phyloP scores from a whole-genome alignment of 345 rosid genomes.

The Aurinia saxatilis region DNA sequence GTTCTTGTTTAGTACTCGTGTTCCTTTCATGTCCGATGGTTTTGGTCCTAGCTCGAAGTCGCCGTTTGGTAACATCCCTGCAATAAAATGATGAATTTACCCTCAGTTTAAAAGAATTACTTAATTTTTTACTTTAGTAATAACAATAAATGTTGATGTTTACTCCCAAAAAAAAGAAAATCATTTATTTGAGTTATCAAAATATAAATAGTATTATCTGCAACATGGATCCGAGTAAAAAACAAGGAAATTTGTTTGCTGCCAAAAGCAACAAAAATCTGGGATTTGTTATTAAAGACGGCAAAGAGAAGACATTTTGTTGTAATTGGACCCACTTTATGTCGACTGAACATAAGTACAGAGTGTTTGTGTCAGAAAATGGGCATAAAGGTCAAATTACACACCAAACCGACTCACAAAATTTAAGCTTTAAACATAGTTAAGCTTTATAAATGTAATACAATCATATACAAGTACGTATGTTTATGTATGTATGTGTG shows the following conservation, averaged over 20 bases:
- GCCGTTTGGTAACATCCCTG: constrained; percentile 75
- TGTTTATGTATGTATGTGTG: background rate
- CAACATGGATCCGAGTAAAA: background rate
- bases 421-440: background rate
- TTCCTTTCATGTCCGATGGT: constrained; percentile 58
- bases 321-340: background rate
- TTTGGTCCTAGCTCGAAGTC: constrained; percentile 70
- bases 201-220: too few species aligned
- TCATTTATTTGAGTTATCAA: too few species aligned
- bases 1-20: constrained; percentile 37
- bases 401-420: background rate
- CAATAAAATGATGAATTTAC: background rate
- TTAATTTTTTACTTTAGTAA: too few species aligned
- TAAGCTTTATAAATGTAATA: background rate
- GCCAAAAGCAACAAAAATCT: background rate
- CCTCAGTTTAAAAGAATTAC: too few species aligned
- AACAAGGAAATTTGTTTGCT: too few species aligned
- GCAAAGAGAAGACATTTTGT: background rate
- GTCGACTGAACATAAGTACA: background rate
- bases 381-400: constrained; percentile 6
- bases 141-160: too few species aligned
- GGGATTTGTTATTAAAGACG: background rate
- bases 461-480: background rate
- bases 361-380: constrained; percentile 1
- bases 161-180: too few species aligned